A percentile compares a stretch with the other conserved stretches of the same genome.
These are phyloP conservation scores for Penicillium italicum DNA, from an alignment of 2,329 filamentous ascomycete genomes.

Conservation along the genomic window DNA sequence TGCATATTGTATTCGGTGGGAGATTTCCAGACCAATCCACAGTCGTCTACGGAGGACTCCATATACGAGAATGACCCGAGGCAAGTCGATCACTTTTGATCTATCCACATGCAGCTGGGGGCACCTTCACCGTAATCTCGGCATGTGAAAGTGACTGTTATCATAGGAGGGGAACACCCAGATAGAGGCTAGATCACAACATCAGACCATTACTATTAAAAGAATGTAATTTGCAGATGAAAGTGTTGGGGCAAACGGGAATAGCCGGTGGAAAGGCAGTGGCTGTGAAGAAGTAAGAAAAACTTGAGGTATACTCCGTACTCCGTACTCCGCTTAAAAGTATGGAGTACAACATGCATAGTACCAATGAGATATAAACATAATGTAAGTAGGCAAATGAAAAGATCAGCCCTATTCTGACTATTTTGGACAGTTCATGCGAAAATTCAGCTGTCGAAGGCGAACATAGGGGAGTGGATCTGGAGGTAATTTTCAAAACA, in stretches of 20 bases:
- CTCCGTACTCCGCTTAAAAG: background rate
- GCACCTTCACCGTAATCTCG: conserved; percentile 2
- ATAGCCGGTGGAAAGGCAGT: background rate
- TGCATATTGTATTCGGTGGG: background rate
- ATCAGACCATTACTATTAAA: background rate
- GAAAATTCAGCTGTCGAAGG: background rate
- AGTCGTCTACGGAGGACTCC: background rate
- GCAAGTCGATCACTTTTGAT: conserved; percentile 12
- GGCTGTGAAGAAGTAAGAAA: background rate
- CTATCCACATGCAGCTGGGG: conserved; percentile 4
- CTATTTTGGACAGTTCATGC: background rate
- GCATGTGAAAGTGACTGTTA: conserved; percentile 13
- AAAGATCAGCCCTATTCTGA: background rate
- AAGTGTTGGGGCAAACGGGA: conserved; percentile 2
- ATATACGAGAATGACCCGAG: conserved; percentile 22
- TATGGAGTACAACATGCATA: background rate
- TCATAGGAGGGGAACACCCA: background rate
- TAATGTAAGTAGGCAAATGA: background rate
- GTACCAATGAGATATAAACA: background rate
- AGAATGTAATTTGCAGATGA: background rate
- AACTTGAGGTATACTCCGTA: background rate
- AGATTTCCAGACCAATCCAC: background rate
- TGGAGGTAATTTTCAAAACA: background rate
- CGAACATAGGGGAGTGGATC: background rate
- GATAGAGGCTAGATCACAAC: background rate